These are phyloP conservation scores for Neonectria ditissima DNA, from an alignment of 2,329 filamentous ascomycete genomes.

Conservation along the genomic window DNA sequence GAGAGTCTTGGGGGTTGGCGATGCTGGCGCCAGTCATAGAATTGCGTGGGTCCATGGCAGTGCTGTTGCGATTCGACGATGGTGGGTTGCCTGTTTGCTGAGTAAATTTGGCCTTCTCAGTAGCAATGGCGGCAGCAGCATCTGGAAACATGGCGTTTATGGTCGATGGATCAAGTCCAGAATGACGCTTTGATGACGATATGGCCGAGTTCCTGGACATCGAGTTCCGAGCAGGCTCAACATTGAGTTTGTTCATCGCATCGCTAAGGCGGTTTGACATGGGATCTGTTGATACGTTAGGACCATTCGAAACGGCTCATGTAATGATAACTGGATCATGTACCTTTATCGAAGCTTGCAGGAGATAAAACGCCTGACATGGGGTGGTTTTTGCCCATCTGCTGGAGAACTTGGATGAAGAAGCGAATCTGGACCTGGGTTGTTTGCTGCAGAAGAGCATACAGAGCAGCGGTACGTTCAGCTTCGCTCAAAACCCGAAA, in stretches of 20 bases:
- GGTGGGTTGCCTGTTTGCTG: slow-evolving; percentile 93
- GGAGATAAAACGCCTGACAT: slow-evolving; percentile 97
- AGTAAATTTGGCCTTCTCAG: slow-evolving; percentile 97
- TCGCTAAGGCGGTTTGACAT: slow-evolving; percentile 97
- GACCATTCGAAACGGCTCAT: not conserved
- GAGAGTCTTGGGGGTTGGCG: slow-evolving; percentile 62
- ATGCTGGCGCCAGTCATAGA: slow-evolving; percentile 83
- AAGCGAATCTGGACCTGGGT: slow-evolving; percentile 99
- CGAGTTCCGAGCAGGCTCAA: slow-evolving; percentile 88
- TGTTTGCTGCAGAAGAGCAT: slow-evolving; percentile 96
- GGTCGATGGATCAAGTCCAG: slow-evolving; percentile 89
- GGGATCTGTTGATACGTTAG: slow-evolving; percentile 72
- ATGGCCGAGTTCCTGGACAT: slow-evolving; percentile 84
- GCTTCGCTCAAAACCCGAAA: slow-evolving; percentile 97
- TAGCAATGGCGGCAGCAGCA: slow-evolving; percentile 96
- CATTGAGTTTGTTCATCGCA: slow-evolving; percentile 94
- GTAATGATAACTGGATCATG: slow-evolving; percentile 38
- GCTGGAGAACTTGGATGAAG: slow-evolving; percentile 98
- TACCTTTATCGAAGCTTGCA: slow-evolving; percentile 96
- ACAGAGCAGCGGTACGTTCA: slow-evolving; percentile 93
- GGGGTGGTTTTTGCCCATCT: slow-evolving; percentile 98
- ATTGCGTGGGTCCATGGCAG: slow-evolving; percentile 79
- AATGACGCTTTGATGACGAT: slow-evolving; percentile 84
- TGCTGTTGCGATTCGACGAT: slow-evolving; percentile 92
- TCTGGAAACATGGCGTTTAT: slow-evolving; percentile 99